Base-by-base conservation (phyloP, 331 rosid species). In the Arachis monticola region DNA sequence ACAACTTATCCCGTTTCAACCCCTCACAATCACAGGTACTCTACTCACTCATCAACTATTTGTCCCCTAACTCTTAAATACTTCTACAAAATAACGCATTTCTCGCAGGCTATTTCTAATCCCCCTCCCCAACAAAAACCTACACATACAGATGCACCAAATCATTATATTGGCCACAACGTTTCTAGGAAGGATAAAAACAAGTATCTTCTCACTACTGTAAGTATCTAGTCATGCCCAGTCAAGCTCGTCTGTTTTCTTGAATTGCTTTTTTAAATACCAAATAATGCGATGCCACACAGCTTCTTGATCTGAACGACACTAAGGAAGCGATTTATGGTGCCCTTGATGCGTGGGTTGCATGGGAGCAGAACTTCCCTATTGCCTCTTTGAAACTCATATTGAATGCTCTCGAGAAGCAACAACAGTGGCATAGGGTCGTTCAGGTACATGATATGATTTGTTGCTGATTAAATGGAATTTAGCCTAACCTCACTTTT, bases 321-420 rank as follows among this genome's bases (percentile, higher is more conserved):
- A 17, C 22, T 17, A 17, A 17, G 22, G 22, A 17, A 17, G 22
- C 22, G 22, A 17, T 17, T 17, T 17, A 17, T 17, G 22, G 22
- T 17, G 22, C 22, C 22, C 22, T 17, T 17, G 22, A 17, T 17
- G 22, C 22, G 60, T 93, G 94, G 96, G 96, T 85, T 87, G 97
- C 98, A 13, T 89, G 97, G 97, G 98, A 91, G 79, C 86, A 87
- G 55, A 83, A 75, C 38, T 93, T 91, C 51, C 98, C 98, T 32
- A 87, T 89, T 22, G 90, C 76, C 17, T 79, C 93, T 58, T 75
- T 93, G 55, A 91, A 83, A 77, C 66, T 48, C 70, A 86, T 82
- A 7, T 79, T 93, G 85, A 60, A 38, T 82, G 52, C 57, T 69
- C 97, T 93, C 63, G 96, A 93, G 85, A 88, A 87, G 89, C 91